phyloP scores from a whole-genome alignment of 345 rosid genomes.

The Pseudoturritis turrita region DNA sequence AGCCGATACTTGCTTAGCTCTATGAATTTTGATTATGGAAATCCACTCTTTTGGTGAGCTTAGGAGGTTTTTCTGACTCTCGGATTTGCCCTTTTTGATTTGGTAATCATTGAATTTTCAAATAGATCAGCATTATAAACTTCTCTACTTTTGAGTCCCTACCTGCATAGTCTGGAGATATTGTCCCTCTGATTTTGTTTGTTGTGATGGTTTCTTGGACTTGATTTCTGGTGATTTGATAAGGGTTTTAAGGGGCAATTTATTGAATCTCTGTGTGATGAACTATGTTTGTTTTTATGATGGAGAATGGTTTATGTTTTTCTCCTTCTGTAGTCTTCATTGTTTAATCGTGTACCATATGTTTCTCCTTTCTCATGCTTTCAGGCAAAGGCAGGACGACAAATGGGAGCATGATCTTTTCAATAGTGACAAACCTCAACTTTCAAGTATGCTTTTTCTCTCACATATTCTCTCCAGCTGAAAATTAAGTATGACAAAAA shows the following conservation, averaged over 20 bases:
- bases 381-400: slow-evolving; percentile 94
- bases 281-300: background rate
- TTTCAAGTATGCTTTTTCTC: slow-evolving; percentile 64
- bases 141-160: background rate
- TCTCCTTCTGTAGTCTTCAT: background rate
- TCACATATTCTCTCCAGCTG: slow-evolving; percentile 9
- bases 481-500: slow-evolving; percentile 30
- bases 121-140: background rate
- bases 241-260: background rate
- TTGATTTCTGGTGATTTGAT: background rate
- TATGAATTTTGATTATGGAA: background rate
- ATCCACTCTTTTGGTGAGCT: background rate
- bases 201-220: background rate
- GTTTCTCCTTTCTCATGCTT: slow-evolving; percentile 22
- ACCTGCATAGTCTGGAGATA: background rate
- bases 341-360: background rate
- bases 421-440: slow-evolving; percentile 39
- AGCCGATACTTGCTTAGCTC: background rate
- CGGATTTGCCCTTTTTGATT: background rate
- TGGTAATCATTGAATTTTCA: background rate
- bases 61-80: background rate
- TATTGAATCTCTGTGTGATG: background rate
- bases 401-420: slow-evolving; percentile 99
- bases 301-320: background rate
- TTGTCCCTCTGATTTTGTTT: background rate